A percentile compares a stretch with the other conserved stretches of the same genome.
phyloP scores from a whole-genome alignment of 768 basidiomycete species.

The Mycena crocata region DNA sequence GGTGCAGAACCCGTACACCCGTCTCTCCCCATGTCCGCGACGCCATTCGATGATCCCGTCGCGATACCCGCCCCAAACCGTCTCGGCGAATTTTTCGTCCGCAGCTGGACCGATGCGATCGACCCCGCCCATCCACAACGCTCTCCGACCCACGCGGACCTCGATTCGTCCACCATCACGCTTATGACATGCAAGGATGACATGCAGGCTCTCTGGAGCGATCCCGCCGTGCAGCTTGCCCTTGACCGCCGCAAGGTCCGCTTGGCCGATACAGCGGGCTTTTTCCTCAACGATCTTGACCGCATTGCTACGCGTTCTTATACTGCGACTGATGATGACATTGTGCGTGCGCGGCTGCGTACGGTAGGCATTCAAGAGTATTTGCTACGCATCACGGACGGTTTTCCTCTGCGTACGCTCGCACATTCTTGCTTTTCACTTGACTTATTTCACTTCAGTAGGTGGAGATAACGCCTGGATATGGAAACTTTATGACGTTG shows the following conservation, averaged over 20 bases:
- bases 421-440: neutral
- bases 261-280: slow-evolving; percentile 73
- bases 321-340: slow-evolving; percentile 76
- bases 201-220: slow-evolving; percentile 71
- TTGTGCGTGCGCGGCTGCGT: slow-evolving; percentile 76
- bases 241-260: slow-evolving; percentile 60
- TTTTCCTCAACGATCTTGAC: slow-evolving; percentile 77
- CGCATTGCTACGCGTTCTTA: slow-evolving; percentile 73
- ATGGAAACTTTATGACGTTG: slow-evolving; percentile 85
- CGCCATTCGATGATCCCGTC: slow-evolving; percentile 56
- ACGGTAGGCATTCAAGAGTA: slow-evolving; percentile 82
- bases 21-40: slow-evolving; percentile 52
- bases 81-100: slow-evolving; percentile 62
- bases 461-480: slow-evolving; percentile 57
- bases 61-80: slow-evolving; percentile 40
- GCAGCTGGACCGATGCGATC: slow-evolving; percentile 63
- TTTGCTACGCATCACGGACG: slow-evolving; percentile 33
- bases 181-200: slow-evolving; percentile 73
- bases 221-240: slow-evolving; percentile 61
- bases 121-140: slow-evolving; percentile 28
- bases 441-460: slow-evolving; percentile 14
- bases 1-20: slow-evolving; percentile 52
- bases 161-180: slow-evolving; percentile 59
- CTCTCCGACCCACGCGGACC: slow-evolving; percentile 33
- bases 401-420: slow-evolving; percentile 25